Conservation (phyloP, 768 basidiomycete genomes). For the Naematelia encephala region DNA sequence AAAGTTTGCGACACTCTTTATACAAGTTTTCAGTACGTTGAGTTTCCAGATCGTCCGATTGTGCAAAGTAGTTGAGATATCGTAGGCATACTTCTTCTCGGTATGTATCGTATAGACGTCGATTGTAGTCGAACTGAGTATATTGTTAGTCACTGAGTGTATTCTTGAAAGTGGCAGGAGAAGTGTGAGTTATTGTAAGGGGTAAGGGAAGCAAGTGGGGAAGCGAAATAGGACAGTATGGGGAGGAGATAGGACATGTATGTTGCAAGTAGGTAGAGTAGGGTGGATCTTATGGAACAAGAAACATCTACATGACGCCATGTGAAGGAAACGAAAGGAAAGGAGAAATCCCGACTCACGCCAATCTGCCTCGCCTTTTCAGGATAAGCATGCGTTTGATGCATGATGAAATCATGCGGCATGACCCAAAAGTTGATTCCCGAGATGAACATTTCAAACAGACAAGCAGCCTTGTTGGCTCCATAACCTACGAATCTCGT, state of each 20-base stretch:
- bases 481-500: conserved; percentile 89
- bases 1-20: neutral
- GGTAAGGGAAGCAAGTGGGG: too few species aligned
- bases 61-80: neutral
- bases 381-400: conserved; percentile 54
- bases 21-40: neutral
- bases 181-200: too few species aligned
- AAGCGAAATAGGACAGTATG: too few species aligned
- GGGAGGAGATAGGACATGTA: too few species aligned
- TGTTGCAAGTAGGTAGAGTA: too few species aligned
- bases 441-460: conserved; percentile 85
- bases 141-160: too few species aligned
- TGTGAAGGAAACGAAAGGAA: neutral
- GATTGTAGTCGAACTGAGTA: neutral
- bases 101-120: neutral
- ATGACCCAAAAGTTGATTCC: conserved; percentile 81
- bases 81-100: neutral
- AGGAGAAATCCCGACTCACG: neutral
- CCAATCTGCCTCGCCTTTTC: neutral
- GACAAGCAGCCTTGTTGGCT: conserved; percentile 86
- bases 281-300: too few species aligned
- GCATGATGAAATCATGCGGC: conserved; percentile 81
- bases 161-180: too few species aligned
- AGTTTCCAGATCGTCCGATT: neutral
- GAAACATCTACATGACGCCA: too few species aligned